These are phyloP conservation scores for Lactarius sp. DNA, from an alignment of 768 basidiomycete genomes.

Conservation along the genomic window DNA sequence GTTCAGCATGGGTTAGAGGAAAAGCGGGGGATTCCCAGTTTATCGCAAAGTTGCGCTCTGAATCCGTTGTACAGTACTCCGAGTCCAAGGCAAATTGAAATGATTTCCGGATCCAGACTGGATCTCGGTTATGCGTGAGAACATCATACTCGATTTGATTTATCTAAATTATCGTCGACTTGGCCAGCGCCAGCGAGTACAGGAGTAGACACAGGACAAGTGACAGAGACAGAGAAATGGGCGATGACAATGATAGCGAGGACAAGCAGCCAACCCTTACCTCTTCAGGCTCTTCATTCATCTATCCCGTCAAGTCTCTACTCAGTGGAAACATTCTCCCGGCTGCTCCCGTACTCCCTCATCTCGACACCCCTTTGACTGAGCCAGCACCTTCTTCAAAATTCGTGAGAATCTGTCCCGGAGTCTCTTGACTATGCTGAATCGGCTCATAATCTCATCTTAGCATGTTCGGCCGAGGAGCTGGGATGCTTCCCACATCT, in stretches of 20 bases:
- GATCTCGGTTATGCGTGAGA: background rate
- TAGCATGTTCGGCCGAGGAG: background rate
- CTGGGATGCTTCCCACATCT: background rate
- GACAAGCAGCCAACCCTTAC: background rate
- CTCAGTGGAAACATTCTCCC: constrained; percentile 26
- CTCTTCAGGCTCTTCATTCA: constrained; percentile 21
- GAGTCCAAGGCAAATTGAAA: no score
- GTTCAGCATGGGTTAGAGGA: constrained; percentile 26
- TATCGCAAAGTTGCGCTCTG: no score
- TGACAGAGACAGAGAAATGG: no score
- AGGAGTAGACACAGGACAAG: no score
- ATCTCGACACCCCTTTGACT: background rate
- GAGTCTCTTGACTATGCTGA: no score
- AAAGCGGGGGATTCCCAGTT: background rate
- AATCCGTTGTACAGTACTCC: no score
- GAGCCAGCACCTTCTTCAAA: background rate
- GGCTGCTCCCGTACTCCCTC: background rate
- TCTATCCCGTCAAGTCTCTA: constrained; percentile 37
- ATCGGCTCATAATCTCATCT: background rate
- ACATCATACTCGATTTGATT: background rate
- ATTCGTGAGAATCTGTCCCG: background rate
- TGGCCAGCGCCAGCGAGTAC: background rate
- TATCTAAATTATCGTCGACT: background rate
- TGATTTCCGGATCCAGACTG: no score
- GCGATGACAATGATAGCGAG: background rate